Conservation (phyloP, 768 basidiomycete genomes). For the Xerocomellus intermedius region DNA sequence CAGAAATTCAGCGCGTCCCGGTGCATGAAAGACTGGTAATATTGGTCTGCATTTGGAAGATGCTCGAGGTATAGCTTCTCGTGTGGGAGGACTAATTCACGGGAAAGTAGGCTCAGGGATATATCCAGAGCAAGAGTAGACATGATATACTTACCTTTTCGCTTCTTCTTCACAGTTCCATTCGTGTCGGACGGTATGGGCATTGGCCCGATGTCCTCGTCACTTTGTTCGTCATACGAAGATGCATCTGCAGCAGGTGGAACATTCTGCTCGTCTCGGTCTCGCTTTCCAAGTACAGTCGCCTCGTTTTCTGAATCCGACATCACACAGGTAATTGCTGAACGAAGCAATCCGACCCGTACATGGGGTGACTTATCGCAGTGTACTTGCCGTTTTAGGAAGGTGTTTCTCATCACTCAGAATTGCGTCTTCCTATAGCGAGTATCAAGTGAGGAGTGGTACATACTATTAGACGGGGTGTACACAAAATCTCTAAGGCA, state of each 20-base stretch:
- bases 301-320: conserved; percentile 48
- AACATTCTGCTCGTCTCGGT: conserved; percentile 35
- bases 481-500: not conserved
- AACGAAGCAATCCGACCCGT: too few species aligned
- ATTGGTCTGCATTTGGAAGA: conserved; percentile 88
- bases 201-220: conserved; percentile 88
- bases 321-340: conserved; percentile 28
- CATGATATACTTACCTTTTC: conserved; percentile 61
- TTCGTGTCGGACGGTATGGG: conserved; percentile 53
- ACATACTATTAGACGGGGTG: not conserved
- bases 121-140: not conserved
- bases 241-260: conserved; percentile 19
- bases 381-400: too few species aligned
- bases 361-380: too few species aligned
- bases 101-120: conserved; percentile 13
- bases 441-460: conserved; percentile 8
- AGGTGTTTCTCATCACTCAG: too few species aligned
- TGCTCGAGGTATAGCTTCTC: conserved; percentile 92
- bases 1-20: conserved; percentile 87
- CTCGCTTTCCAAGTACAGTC: conserved; percentile 64
- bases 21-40: conserved; percentile 99
- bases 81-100: conserved; percentile 76
- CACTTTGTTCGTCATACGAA: conserved; percentile 48
- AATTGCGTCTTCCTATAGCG: too few species aligned
- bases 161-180: conserved; percentile 63